Conservation (phyloP, 2,329 filamentous ascomycete genomes). For the Dothiorella sarmentorum region DNA sequence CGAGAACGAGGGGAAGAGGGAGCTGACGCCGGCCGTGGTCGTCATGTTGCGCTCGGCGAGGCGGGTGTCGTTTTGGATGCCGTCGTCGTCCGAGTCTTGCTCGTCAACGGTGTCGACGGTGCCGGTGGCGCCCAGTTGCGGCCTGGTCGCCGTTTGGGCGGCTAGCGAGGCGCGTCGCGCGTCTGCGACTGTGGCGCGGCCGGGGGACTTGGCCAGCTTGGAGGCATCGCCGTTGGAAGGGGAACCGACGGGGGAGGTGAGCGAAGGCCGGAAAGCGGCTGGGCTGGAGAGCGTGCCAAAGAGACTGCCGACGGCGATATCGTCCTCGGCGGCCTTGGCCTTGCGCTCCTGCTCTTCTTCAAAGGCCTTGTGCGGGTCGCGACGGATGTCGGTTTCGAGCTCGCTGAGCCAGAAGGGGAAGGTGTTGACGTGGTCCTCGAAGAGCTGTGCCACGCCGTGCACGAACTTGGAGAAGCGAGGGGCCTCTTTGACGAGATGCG, state of each 20-base stretch:
- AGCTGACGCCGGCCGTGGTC: conserved; percentile 60
- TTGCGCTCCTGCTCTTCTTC: conserved; percentile 85
- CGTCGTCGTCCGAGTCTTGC: conserved; percentile 50
- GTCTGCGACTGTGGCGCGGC: conserved; percentile 23
- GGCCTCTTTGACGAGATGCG: conserved; percentile 84
- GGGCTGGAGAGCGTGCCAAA: conserved; percentile 53
- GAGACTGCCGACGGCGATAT: conserved; percentile 84
- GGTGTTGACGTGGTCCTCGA: conserved; percentile 91
- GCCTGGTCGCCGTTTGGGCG: conserved; percentile 24
- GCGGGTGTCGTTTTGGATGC: conserved; percentile 31
- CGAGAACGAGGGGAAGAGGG: conserved; percentile 78
- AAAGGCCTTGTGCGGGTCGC: conserved; percentile 85
- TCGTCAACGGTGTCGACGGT: conserved; percentile 41
- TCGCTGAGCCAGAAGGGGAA: conserved; percentile 95
- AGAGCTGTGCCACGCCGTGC: conserved; percentile 85
- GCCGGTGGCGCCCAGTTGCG: conserved; percentile 19
- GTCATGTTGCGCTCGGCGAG: conserved; percentile 33
- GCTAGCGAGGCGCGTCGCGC: conserved; percentile 20
- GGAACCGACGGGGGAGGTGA: conserved; percentile 65
- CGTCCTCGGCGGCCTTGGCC: conserved; percentile 77
- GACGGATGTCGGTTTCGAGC: conserved; percentile 88
- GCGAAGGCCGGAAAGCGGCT: conserved; percentile 53
- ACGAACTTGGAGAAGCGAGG: conserved; percentile 96
- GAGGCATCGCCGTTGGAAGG: conserved; percentile 58
- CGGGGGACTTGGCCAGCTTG: conserved; percentile 24